A percentile compares a stretch with the other conserved stretches of the same genome.
These are phyloP conservation scores for Meyerozyma athensensis DNA, from an alignment of 1,139 yeast genomes.

Conservation along the genomic window DNA sequence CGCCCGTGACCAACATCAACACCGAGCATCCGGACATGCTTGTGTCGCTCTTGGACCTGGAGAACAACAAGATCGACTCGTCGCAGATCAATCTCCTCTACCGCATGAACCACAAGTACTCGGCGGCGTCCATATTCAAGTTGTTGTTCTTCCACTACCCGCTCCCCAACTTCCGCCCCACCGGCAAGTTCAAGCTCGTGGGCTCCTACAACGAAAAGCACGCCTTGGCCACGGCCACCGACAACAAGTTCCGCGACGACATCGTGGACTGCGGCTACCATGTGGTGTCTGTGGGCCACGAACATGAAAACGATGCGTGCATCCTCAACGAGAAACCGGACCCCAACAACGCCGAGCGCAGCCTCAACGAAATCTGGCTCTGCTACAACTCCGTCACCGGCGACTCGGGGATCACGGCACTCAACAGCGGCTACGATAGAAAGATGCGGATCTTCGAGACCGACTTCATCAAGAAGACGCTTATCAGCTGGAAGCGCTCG, in stretches of 20 bases:
- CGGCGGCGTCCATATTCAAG: constrained; percentile 18
- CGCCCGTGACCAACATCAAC: constrained; percentile 4
- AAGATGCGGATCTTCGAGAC: constrained; percentile 35
- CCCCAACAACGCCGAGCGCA: neutral
- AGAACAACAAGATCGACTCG: constrained; percentile 13
- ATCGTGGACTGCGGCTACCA: constrained; percentile 34
- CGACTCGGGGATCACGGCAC: constrained; percentile 28
- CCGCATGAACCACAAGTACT: constrained; percentile 8
- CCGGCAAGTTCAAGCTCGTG: constrained; percentile 42
- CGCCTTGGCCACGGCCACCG: constrained; percentile 30
- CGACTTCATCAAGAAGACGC: constrained; percentile 19
- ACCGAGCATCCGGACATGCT: constrained; percentile 18
- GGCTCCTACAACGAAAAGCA: constrained; percentile 48
- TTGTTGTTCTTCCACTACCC: constrained; percentile 49
- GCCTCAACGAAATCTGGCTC: constrained; percentile 26
- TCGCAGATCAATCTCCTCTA: constrained; percentile 9
- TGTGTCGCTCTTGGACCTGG: constrained; percentile 19
- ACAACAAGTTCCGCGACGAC: constrained; percentile 31
- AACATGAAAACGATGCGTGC: constrained; percentile 55
- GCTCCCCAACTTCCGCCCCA: constrained; percentile 48
- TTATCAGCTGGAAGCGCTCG: constrained; percentile 39
- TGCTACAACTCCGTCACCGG: constrained; percentile 41
- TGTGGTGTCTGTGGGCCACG: constrained; percentile 51
- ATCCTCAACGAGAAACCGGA: constrained; percentile 12
- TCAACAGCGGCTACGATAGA: constrained; percentile 24